Conservation (phyloP, 352 stramenopile genomes). For the Globisporangium parvum region DNA sequence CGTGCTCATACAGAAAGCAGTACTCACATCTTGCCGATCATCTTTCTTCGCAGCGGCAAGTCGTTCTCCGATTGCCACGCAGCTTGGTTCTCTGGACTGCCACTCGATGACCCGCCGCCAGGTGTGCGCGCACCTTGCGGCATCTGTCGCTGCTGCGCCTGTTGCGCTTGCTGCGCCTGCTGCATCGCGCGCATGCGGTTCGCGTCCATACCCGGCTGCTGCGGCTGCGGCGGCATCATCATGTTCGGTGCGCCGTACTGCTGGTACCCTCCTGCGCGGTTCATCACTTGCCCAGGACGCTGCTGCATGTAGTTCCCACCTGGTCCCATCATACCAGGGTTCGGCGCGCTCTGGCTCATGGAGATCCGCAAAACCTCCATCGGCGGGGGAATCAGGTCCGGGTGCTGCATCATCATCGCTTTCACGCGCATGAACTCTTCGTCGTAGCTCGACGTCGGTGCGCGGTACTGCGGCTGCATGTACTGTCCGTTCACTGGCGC, state of each 20-base stretch:
- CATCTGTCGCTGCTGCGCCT: slow-evolving; percentile 24
- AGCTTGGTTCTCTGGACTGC: slow-evolving; percentile 41
- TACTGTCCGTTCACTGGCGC: slow-evolving; percentile 43
- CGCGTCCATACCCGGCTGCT: slow-evolving; percentile 31
- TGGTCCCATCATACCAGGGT: slow-evolving; percentile 53
- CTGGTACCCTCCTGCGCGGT: slow-evolving; percentile 42
- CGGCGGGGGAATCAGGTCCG: slow-evolving; percentile 78
- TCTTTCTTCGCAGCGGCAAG: slow-evolving; percentile 77
- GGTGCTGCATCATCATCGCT: slow-evolving; percentile 87
- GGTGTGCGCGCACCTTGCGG: slow-evolving; percentile 33
- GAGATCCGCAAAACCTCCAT: slow-evolving; percentile 85
- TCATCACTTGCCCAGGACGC: slow-evolving; percentile 53
- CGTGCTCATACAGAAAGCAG: too few species aligned
- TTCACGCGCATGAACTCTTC: slow-evolving; percentile 85
- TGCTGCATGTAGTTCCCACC: slow-evolving; percentile 64
- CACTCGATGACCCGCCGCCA: slow-evolving; percentile 28
- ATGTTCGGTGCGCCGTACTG: slow-evolving; percentile 55
- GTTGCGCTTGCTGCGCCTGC: slow-evolving; percentile 5
- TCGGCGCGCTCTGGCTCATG: slow-evolving; percentile 60
- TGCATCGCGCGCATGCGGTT: slow-evolving; percentile 35
- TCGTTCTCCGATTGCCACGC: slow-evolving; percentile 88
- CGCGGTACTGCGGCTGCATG: slow-evolving; percentile 64
- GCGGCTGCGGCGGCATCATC: slow-evolving; percentile 51
- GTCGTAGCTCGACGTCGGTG: slow-evolving; percentile 67
- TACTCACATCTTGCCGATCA: slow-evolving; percentile 90